phyloP scores from a whole-genome alignment of 805 yeast species.

The Suhomyces prunicola region DNA sequence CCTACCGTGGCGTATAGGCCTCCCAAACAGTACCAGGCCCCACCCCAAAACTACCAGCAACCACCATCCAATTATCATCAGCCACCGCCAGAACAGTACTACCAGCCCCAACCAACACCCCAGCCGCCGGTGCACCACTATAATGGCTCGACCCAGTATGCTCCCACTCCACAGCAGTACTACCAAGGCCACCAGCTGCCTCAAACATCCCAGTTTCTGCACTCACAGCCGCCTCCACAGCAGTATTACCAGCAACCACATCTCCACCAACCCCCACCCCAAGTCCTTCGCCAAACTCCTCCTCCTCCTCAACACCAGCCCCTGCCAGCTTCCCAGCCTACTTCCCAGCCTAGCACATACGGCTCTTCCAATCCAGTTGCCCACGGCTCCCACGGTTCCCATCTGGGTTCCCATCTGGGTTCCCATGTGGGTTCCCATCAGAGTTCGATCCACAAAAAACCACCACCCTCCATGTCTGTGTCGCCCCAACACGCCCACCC shows the following conservation, averaged over 20 bases:
- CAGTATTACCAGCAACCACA: background rate
- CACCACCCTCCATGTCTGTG: conserved; percentile 11
- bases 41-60: conserved; percentile 8
- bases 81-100: conserved; percentile 6
- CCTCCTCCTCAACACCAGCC: conserved; percentile 8
- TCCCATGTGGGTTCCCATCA: background rate
- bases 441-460: conserved; percentile 16
- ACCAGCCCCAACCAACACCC: conserved; percentile 8
- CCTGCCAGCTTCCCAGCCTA: background rate
- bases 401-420: background rate
- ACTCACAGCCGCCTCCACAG: conserved; percentile 6
- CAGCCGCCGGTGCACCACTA: conserved; percentile 10
- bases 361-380: too few relatives aligned
- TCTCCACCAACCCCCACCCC: conserved; percentile 13
- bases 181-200: conserved; percentile 11
- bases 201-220: conserved; percentile 8
- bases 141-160: conserved; percentile 14
- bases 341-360: too few relatives aligned
- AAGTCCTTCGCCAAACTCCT: conserved; percentile 11
- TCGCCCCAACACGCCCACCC: conserved; percentile 4
- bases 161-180: conserved; percentile 8
- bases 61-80: conserved; percentile 9
- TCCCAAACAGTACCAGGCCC: conserved; percentile 8
- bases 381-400: too few relatives aligned
- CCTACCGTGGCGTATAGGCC: conserved; percentile 7